phyloP scores from a whole-genome alignment of 495 filamentous ascomycete species.

The Ramalina intermedia region DNA sequence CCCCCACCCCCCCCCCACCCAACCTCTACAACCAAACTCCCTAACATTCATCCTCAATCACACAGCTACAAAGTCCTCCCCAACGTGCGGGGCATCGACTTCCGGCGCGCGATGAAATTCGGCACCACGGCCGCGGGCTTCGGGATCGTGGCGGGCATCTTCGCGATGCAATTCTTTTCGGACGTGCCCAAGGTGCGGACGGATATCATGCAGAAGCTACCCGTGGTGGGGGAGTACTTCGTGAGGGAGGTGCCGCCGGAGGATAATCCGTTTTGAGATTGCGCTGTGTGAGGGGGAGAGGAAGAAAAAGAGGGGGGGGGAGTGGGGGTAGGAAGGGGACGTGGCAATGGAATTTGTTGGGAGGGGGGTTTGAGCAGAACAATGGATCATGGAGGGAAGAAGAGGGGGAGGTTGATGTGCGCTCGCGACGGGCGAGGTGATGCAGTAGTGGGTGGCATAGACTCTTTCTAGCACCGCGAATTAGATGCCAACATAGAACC shows the following conservation, averaged over 20 bases:
- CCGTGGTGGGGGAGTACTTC: conserved; percentile 15
- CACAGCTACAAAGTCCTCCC: conserved; percentile 36
- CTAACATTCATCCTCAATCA: neutral
- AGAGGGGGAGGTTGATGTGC: too few species aligned
- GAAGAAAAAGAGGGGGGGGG: too few species aligned
- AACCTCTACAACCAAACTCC: neutral
- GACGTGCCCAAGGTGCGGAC: conserved; percentile 52
- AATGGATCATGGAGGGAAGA: too few species aligned
- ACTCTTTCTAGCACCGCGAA: too few species aligned
- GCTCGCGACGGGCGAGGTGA: too few species aligned
- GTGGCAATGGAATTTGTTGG: too few species aligned
- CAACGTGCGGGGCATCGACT: conserved; percentile 37
- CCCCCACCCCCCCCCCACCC: neutral
- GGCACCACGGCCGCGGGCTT: conserved; percentile 36
- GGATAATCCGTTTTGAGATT: conserved; percentile 7
- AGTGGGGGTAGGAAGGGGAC: too few species aligned
- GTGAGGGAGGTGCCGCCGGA: conserved; percentile 12
- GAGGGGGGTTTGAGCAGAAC: too few species aligned
- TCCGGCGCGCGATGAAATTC: conserved; percentile 26
- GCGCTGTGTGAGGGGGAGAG: too few species aligned
- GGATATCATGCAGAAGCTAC: conserved; percentile 38
- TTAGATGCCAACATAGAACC: too few species aligned
- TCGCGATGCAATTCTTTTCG: conserved; percentile 57
- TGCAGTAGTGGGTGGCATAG: too few species aligned
- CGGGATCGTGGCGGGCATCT: conserved; percentile 44